phyloP scores from a whole-genome alignment of 2,329 filamentous ascomycete genomes.

The Simplicillium aogashimaense region DNA sequence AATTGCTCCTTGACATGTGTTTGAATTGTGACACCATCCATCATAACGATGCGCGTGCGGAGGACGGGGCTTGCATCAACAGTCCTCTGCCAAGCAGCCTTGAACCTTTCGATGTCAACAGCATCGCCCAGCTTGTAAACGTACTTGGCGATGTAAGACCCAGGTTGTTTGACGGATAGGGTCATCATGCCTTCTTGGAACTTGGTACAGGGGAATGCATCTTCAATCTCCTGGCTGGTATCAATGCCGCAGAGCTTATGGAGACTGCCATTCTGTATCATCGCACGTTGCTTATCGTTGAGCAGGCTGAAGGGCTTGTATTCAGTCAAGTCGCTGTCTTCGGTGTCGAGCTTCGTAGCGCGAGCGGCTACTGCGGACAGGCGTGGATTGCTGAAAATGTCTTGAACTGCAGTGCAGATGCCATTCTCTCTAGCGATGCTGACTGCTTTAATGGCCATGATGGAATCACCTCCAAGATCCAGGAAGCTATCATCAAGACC shows the following conservation, averaged over 20 bases:
- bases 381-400: neutral
- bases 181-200: conserved; percentile 20
- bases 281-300: too few relatives aligned
- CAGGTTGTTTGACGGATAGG: conserved; percentile 16
- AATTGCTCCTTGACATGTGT: conserved; percentile 5
- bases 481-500: conserved; percentile 10
- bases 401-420: neutral
- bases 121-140: conserved; percentile 10
- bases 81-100: conserved; percentile 13
- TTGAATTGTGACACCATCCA: conserved; percentile 5
- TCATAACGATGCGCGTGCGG: conserved; percentile 6
- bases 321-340: too few relatives aligned
- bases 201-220: conserved; percentile 6
- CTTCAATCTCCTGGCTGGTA: conserved; percentile 1
- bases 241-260: too few relatives aligned
- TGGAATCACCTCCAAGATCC: conserved; percentile 12
- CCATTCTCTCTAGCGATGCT: neutral
- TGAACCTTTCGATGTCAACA: conserved; percentile 12
- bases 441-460: conserved; percentile 11
- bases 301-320: too few relatives aligned
- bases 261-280: too few relatives aligned
- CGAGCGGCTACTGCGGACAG: too few relatives aligned
- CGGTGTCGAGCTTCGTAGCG: too few relatives aligned
- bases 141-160: conserved; percentile 21
- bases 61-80: conserved; percentile 4